Percentiles rank a stretch among this genome's conserved stretches.
Conservation (phyloP, 495 filamentous ascomycete species). For the Aspergillus biplanus region DNA sequence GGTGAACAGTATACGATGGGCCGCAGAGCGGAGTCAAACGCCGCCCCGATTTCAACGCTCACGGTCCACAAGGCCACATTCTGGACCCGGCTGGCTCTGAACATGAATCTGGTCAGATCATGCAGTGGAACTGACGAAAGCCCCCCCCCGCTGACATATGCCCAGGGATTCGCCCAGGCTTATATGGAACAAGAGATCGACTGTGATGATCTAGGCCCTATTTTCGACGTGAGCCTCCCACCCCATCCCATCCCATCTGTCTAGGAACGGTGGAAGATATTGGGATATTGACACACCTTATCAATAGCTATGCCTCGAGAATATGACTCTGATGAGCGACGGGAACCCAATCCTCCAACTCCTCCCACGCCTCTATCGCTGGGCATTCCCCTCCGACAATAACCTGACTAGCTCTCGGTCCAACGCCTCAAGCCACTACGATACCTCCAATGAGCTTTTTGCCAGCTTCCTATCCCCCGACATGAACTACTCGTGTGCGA, state of each 20-base stretch:
- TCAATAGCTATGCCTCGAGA: constrained; percentile 22
- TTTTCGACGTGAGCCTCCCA: neutral
- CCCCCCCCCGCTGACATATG: neutral
- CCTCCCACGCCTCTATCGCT: constrained; percentile 23
- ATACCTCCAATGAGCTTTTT: constrained; percentile 76
- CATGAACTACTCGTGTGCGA: constrained; percentile 78
- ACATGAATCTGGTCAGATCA: no score
- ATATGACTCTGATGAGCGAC: constrained; percentile 9
- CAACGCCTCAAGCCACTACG: constrained; percentile 71
- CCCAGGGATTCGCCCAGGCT: constrained; percentile 13
- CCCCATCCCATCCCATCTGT: no score
- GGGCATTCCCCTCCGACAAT: constrained; percentile 55
- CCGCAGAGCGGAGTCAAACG: no score
- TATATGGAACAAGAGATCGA: constrained; percentile 15
- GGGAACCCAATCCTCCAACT: constrained; percentile 10
- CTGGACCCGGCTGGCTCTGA: no score
- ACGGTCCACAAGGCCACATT: no score
- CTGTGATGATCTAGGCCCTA: constrained; percentile 7
- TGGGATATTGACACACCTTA: neutral
- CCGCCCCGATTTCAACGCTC: no score
- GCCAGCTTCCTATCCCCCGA: constrained; percentile 71
- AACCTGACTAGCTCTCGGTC: constrained; percentile 65
- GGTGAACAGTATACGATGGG: no score
- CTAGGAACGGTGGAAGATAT: neutral
- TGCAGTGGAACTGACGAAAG: no score